Percentiles rank a stretch among this genome's conserved stretches.
phyloP scores from a whole-genome alignment of 2,329 filamentous ascomycete genomes.

The Cladosporium sp. region DNA sequence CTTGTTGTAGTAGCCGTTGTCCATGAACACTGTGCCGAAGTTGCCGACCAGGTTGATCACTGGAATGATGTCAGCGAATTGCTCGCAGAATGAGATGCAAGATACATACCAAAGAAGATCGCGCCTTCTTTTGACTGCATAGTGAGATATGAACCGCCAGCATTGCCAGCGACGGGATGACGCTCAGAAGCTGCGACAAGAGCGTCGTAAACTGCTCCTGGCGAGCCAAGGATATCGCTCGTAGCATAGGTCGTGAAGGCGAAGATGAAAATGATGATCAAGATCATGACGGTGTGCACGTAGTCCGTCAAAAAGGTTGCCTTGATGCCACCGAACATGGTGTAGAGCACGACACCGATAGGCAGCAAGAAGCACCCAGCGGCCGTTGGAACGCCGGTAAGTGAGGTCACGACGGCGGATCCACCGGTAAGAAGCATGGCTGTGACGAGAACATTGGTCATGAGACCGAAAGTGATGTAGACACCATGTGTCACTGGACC shows the following conservation, averaged over 20 bases:
- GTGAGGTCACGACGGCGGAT: constrained; percentile 44
- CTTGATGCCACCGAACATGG: constrained; percentile 74
- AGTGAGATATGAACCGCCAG: constrained; percentile 78
- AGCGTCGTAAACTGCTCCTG: constrained; percentile 74
- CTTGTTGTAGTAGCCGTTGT: constrained; percentile 82
- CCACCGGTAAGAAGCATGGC: constrained; percentile 53
- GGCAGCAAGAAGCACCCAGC: constrained; percentile 63
- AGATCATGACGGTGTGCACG: constrained; percentile 79
- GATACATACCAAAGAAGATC: constrained; percentile 71
- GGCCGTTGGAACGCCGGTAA: constrained; percentile 47
- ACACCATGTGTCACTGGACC: constrained; percentile 41
- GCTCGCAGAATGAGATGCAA: not conserved
- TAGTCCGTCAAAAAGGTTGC: constrained; percentile 85
- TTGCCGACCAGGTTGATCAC: constrained; percentile 81
- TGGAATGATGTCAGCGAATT: not conserved
- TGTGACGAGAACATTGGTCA: constrained; percentile 48
- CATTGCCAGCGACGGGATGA: constrained; percentile 79
- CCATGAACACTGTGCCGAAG: constrained; percentile 80
- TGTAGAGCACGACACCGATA: constrained; percentile 74
- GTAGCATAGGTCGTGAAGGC: constrained; percentile 79
- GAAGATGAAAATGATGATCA: constrained; percentile 85
- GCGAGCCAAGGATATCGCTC: constrained; percentile 70
- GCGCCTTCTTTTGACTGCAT: constrained; percentile 80
- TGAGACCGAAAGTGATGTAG: constrained; percentile 44
- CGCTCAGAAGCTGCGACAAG: constrained; percentile 65